phyloP scores from a whole-genome alignment of 345 rosid genomes.

The Camelina neglecta region DNA sequence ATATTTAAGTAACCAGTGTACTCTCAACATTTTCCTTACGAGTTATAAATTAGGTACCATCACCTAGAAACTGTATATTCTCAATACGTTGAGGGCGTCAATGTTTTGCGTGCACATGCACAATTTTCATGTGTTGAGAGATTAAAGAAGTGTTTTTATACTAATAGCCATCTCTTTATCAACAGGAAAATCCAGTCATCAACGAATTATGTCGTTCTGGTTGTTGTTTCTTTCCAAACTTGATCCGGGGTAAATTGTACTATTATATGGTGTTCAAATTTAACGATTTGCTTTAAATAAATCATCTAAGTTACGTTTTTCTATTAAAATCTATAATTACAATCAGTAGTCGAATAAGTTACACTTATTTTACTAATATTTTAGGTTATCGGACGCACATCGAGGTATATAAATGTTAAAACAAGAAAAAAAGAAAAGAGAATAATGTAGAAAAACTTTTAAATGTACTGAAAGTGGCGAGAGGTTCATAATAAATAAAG shows the following conservation, averaged over 20 bases:
- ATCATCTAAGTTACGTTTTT: not conserved
- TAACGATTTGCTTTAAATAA: not conserved
- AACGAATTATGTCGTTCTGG: conserved; percentile 7
- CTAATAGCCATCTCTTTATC: not conserved
- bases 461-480: conserved; percentile 28
- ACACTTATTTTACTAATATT: not conserved
- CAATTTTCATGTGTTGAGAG: conserved; percentile 33
- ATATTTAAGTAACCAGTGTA: conserved; percentile 34
- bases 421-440: not conserved
- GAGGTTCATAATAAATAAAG: conserved; percentile 28
- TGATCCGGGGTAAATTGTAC: not conserved
- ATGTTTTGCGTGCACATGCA: conserved; percentile 42
- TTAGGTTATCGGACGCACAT: conserved; percentile 11
- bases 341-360: not conserved
- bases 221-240: not conserved
- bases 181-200: conserved; percentile 12
- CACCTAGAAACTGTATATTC: too few relatives aligned
- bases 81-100: conserved; percentile 23
- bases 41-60: not conserved
- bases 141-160: not conserved
- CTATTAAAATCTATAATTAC: not conserved
- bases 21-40: conserved; percentile 23
- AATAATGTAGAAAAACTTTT: conserved; percentile 7
- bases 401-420: not conserved
- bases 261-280: not conserved